Evolutionary conservation across 2,329 filamentous ascomycete genomes (phyloP), one percentile per base, ranked within the genome.

Genomic region (Periglandula ipomoeae): DNA sequence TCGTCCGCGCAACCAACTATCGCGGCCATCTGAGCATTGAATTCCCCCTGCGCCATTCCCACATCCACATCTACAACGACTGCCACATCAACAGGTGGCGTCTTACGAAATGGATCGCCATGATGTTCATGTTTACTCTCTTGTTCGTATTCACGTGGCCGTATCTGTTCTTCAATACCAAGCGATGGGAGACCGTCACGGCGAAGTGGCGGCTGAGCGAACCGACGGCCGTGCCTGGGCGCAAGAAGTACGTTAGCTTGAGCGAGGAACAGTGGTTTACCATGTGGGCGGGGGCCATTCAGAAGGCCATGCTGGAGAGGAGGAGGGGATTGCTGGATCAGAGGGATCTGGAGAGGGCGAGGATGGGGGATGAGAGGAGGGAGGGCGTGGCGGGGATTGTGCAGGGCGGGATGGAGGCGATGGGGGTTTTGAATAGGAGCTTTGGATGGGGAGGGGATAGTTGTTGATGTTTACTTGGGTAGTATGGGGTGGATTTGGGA

Each of bases 121-220:
- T 78, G 71, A 40, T 87, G 9, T 87, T 82, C 66, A 81, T 78
- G 59, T 61, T 86, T 5, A 81, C 81, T 0, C 79, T 88, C 51
- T 63, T 85, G 11, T 85, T 85, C 74, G 58, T 89, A 49, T 71
- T 89, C 55, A 70, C 77, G 3, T 89, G 85, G 85, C 85, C 85
- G 0, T 75, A 78, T 49, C 71, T 89, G 11, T 82, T 79, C 65
- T 74, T 87, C 60, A 66, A 75, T 17, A 89, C 85, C 1, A 80
- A 78, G 59, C 72, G 78, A 44, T 89, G 82, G 67, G 75, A 83
- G 53, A 81, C 86, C 2, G 74, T 79, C 3, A 69, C 71, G 20
- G 74, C 76, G 0, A 71, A 82, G 30, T 89, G 83, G 82, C 56
- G 57, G 13, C 49, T 66, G 50, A 65, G 63, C 50, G 53, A 54